A percentile compares a stretch with the other conserved stretches of the same genome.
Conservation (phyloP, 805 yeast species). For the Candida multigemmis region DNA sequence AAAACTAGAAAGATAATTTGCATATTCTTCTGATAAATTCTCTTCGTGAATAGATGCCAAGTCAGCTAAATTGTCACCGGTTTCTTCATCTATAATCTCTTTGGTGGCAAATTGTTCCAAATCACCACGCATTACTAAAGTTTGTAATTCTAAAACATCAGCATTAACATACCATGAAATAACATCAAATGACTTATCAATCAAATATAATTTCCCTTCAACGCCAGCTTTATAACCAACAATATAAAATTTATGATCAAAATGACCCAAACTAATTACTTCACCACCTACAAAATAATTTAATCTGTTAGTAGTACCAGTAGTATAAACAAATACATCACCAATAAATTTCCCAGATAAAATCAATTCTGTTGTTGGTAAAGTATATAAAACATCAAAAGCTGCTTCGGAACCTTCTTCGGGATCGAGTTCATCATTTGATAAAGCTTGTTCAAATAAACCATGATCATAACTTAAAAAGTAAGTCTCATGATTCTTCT, state of each 20-base stretch:
- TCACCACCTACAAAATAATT: constrained; percentile 95
- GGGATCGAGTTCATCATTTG: constrained; percentile 47
- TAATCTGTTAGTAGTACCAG: constrained; percentile 69
- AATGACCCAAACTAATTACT: constrained; percentile 85
- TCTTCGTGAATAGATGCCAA: constrained; percentile 39
- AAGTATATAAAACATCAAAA: constrained; percentile 77
- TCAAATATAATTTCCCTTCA: constrained; percentile 82
- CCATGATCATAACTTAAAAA: constrained; percentile 69
- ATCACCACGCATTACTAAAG: constrained; percentile 91
- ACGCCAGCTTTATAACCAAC: constrained; percentile 78
- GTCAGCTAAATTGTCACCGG: constrained; percentile 30
- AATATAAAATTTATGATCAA: constrained; percentile 77
- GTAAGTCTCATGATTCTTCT: constrained; percentile 52
- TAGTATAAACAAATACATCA: constrained; percentile 90
- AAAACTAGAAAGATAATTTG: constrained; percentile 43
- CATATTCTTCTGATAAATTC: constrained; percentile 43
- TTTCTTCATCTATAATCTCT: constrained; percentile 21
- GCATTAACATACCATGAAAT: constrained; percentile 74
- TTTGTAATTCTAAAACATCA: constrained; percentile 89
- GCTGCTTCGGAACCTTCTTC: constrained; percentile 88
- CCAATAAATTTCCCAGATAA: constrained; percentile 95
- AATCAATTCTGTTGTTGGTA: constrained; percentile 58
- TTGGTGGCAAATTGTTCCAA: constrained; percentile 49
- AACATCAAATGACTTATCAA: constrained; percentile 84
- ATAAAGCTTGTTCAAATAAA: constrained; percentile 52